These are phyloP conservation scores for Metschnikowia amazonensis DNA, from an alignment of 805 yeast species.

Conservation along the genomic window DNA sequence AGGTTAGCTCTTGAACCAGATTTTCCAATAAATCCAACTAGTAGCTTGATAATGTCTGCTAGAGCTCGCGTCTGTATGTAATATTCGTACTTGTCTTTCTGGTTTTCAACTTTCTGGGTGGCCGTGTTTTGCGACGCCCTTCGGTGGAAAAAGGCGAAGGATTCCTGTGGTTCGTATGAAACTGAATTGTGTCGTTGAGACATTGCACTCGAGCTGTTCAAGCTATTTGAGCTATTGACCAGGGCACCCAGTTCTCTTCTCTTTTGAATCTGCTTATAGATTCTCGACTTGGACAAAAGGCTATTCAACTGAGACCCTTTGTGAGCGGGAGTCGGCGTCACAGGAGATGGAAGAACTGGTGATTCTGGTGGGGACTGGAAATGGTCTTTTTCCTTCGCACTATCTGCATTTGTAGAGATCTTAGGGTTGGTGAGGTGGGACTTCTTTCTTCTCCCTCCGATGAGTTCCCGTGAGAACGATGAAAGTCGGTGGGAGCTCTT, in stretches of 20 bases:
- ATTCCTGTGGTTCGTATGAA: conserved; percentile 15
- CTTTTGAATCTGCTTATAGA: conserved; percentile 36
- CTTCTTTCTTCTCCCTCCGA: conserved; percentile 11
- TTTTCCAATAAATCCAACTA: conserved; percentile 10
- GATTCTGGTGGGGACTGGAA: background rate
- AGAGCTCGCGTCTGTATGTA: conserved; percentile 28
- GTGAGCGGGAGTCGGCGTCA: conserved; percentile 5
- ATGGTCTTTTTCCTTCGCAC: background rate
- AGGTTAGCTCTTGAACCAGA: conserved; percentile 18
- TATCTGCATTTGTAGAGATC: background rate
- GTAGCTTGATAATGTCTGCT: conserved; percentile 12
- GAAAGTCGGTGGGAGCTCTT: conserved; percentile 8
- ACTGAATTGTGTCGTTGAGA: conserved; percentile 23
- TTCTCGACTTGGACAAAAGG: conserved; percentile 30
- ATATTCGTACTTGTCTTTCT: conserved; percentile 32
- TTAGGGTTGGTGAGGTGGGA: conserved; percentile 9
- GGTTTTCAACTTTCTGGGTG: conserved; percentile 28
- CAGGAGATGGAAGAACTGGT: conserved; percentile 1
- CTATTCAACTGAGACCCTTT: conserved; percentile 16
- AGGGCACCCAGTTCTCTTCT: conserved; percentile 31
- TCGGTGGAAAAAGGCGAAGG: conserved; percentile 15
- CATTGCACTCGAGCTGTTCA: conserved; percentile 21
- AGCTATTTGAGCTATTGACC: conserved; percentile 14
- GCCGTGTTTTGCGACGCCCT: conserved; percentile 9
- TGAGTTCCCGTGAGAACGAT: conserved; percentile 13